A percentile compares a stretch with the other conserved stretches of the same genome.
These are phyloP conservation scores for Ceratocystis ficicola DNA, from an alignment of 2,329 filamentous ascomycete genomes.

Conservation along the genomic window DNA sequence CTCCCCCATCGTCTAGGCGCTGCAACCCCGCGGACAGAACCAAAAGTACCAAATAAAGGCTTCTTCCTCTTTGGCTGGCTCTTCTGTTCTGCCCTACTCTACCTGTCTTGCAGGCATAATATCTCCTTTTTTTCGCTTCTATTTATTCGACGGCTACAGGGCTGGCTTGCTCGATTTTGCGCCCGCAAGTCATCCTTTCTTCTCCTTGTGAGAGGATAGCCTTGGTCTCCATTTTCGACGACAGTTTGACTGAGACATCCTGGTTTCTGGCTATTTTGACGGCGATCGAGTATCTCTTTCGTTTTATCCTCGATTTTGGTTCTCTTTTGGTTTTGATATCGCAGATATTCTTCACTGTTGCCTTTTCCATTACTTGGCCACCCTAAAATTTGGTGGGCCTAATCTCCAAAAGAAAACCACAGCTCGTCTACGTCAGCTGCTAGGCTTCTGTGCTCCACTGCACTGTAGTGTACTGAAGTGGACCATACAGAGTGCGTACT, in stretches of 20 bases:
- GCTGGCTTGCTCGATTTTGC: conserved; percentile 6
- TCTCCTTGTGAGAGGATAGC: conserved; percentile 8
- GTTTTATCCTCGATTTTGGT: neutral
- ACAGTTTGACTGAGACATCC: conserved; percentile 7
- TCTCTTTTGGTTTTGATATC: neutral
- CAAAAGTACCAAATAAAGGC: too few species aligned
- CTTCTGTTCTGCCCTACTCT: neutral
- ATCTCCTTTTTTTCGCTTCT: neutral
- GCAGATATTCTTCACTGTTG: neutral
- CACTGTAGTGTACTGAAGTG: too few species aligned
- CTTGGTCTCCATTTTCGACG: conserved; percentile 8
- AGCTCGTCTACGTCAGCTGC: too few species aligned
- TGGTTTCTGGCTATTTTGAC: neutral
- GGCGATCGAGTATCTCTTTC: neutral
- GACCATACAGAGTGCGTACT: too few species aligned
- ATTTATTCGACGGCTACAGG: neutral
- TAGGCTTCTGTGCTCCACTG: too few species aligned
- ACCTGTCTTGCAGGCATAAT: neutral
- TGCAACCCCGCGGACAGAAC: too few species aligned
- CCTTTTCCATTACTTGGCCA: too few species aligned
- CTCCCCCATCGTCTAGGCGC: neutral
- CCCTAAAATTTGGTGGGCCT: too few species aligned
- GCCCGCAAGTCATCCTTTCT: conserved; percentile 10
- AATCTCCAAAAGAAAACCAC: too few species aligned
- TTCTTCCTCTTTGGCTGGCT: too few species aligned